Evolutionary conservation across 164 flowering plant species (phyloP).

Genomic region (Vitis rotundifolia): DNA sequence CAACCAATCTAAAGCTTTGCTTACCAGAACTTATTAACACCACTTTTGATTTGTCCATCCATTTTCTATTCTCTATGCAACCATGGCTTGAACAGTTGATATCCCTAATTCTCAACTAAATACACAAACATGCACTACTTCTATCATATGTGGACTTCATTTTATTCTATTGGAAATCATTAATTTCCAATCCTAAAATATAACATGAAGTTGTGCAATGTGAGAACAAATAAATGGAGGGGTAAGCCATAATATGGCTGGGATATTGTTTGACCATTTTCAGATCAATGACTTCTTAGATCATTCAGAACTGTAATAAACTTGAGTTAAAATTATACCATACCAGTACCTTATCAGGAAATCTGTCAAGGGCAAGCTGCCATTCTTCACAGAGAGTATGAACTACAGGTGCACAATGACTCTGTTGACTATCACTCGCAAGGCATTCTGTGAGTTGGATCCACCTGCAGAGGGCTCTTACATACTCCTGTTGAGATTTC

Average conservation of each 20-base stretch:
- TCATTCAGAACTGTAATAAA: too few relatives aligned
- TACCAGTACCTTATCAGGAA: slow-evolving; percentile 63
- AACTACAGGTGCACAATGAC: slow-evolving; percentile 30
- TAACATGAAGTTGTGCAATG: neutral
- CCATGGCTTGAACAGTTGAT: too few relatives aligned
- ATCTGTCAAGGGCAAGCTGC: slow-evolving; percentile 55
- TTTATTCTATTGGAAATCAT: too few relatives aligned
- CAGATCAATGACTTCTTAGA: neutral
- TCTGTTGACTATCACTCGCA: slow-evolving; percentile 32
- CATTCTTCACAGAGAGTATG: slow-evolving; percentile 58
- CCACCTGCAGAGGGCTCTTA: slow-evolving; percentile 61
- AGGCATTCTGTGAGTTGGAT: slow-evolving; percentile 49
- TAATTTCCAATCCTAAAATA: too few relatives aligned
- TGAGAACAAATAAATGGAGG: neutral
- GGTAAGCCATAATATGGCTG: neutral
- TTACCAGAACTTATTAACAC: too few relatives aligned
- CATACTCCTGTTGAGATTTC: slow-evolving; percentile 59
- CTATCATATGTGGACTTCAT: too few relatives aligned
- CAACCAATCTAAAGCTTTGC: too few relatives aligned
- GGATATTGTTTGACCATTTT: neutral
- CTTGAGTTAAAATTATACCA: neutral
- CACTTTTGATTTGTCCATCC: too few relatives aligned
- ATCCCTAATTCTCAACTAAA: too few relatives aligned
- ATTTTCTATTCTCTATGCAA: too few relatives aligned
- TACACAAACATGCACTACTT: too few relatives aligned